Evolutionary conservation across 2,329 filamentous ascomycete species (phyloP).

Genomic region (Periconia sp.): DNA sequence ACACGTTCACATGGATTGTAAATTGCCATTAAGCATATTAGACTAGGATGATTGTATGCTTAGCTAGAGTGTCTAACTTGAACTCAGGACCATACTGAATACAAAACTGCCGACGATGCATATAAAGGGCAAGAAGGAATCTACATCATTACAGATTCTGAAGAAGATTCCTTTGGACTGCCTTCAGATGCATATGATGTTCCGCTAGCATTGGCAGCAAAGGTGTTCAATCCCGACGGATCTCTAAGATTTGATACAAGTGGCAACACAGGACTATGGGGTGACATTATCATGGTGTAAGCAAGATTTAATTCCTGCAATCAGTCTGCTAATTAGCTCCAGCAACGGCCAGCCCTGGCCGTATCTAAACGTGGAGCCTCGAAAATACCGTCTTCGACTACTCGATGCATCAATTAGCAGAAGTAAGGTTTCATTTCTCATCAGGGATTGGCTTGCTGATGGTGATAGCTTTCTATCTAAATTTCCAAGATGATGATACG

Average conservation of each 20-base stretch:
- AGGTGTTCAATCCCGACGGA: conserved; percentile 60
- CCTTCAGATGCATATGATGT: conserved; percentile 62
- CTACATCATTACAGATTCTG: conserved; percentile 60
- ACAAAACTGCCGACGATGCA: conserved; percentile 59
- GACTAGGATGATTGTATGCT: not conserved
- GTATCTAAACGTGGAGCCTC: conserved; percentile 61
- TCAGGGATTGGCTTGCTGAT: not conserved
- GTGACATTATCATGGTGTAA: conserved; percentile 62
- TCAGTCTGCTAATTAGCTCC: not conserved
- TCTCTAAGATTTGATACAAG: conserved; percentile 55
- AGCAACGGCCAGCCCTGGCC: conserved; percentile 65
- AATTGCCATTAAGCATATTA: not conserved
- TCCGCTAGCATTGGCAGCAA: conserved; percentile 57
- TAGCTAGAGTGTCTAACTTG: conserved; percentile 11
- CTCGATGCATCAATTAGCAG: conserved; percentile 50
- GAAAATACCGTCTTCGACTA: conserved; percentile 64
- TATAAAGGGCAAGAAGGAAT: conserved; percentile 64
- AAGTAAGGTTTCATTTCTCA: conserved; percentile 14
- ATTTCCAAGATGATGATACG: conserved; percentile 46
- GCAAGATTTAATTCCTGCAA: not conserved
- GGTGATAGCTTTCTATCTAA: conserved; percentile 54
- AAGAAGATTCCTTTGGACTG: conserved; percentile 56
- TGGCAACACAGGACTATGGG: conserved; percentile 58
- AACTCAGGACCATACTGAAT: conserved; percentile 47
- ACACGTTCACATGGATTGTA: conserved; percentile 26